A percentile compares a stretch with the other conserved stretches of the same genome.
These are phyloP conservation scores for Yamadazyma epiphylla DNA, from an alignment of 1,139 yeast species.

Conservation along the genomic window DNA sequence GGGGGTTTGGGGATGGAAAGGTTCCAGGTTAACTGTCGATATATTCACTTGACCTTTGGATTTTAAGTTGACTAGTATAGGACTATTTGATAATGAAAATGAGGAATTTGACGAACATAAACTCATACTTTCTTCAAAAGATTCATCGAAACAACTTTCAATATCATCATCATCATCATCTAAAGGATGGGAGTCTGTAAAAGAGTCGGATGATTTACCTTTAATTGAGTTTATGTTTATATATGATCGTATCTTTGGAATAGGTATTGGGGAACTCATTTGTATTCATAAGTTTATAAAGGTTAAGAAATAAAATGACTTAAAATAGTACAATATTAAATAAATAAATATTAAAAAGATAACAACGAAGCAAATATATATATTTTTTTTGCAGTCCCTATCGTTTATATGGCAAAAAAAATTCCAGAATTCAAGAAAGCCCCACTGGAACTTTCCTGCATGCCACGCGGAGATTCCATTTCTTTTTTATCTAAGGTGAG, in stretches of 20 bases:
- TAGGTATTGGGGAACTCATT: constrained; percentile 1
- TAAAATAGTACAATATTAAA: too few species aligned
- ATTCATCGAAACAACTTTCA: constrained; percentile 10
- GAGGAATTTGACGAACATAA: constrained; percentile 1
- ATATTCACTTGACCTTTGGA: not conserved
- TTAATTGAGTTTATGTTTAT: constrained; percentile 2
- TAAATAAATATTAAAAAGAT: too few species aligned
- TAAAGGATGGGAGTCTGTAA: constrained; percentile 5
- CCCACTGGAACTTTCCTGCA: too few species aligned
- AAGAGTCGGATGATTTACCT: not conserved
- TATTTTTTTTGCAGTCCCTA: too few species aligned
- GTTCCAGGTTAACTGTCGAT: not conserved
- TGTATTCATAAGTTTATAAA: too few species aligned
- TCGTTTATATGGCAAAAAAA: too few species aligned
- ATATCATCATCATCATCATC: constrained; percentile 10
- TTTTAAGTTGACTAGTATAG: not conserved
- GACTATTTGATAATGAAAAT: not conserved
- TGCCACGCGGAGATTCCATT: too few species aligned
- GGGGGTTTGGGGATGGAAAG: not conserved
- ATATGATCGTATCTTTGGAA: constrained; percentile 1
- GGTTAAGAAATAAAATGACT: too few species aligned
- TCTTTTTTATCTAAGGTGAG: too few species aligned
- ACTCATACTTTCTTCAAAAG: constrained; percentile 6
- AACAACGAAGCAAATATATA: too few species aligned
- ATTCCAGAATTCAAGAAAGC: too few species aligned